Conservation (phyloP, 805 yeast genomes). For the Kluyveromyces lactis region DNA sequence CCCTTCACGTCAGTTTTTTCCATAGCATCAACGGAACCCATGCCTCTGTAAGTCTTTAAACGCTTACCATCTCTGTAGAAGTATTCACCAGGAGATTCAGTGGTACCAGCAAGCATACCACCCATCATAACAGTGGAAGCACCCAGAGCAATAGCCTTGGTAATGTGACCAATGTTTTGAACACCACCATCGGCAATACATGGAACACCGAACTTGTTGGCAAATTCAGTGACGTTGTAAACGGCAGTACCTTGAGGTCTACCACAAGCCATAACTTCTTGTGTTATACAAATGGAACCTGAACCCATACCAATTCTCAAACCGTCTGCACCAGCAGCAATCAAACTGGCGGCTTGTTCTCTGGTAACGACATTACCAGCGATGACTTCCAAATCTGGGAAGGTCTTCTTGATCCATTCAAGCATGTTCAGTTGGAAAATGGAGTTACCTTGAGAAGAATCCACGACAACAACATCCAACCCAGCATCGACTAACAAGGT, state of each 20-base stretch:
- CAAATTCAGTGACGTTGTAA: constrained; percentile 86
- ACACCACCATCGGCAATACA: constrained; percentile 99
- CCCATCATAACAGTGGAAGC: constrained; percentile 99
- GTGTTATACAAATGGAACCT: constrained; percentile 98
- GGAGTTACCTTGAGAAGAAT: constrained; percentile 97
- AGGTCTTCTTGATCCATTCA: constrained; percentile 76
- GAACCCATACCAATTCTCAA: constrained; percentile 99
- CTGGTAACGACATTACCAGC: constrained; percentile 99
- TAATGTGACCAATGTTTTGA: constrained; percentile 96
- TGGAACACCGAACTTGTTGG: constrained; percentile 94
- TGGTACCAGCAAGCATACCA: constrained; percentile 96
- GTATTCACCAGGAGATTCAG: constrained; percentile 97
- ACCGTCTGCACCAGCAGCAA: constrained; percentile 95
- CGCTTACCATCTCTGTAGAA: constrained; percentile 97
- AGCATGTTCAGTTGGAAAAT: constrained; percentile 90
- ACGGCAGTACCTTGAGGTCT: constrained; percentile 99
- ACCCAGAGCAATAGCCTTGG: constrained; percentile 94
- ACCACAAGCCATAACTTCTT: constrained; percentile 99
- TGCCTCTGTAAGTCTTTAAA: constrained; percentile 95
- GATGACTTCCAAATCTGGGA: constrained; percentile 77
- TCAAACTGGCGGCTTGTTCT: constrained; percentile 95
- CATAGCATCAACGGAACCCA: constrained; percentile 99
- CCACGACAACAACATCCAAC: constrained; percentile 89
- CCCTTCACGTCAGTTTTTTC: constrained; percentile 80
- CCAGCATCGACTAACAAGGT: constrained; percentile 86